phyloP scores from a whole-genome alignment of 2,329 filamentous ascomycete genomes.

The Trichoderma aggressivum region DNA sequence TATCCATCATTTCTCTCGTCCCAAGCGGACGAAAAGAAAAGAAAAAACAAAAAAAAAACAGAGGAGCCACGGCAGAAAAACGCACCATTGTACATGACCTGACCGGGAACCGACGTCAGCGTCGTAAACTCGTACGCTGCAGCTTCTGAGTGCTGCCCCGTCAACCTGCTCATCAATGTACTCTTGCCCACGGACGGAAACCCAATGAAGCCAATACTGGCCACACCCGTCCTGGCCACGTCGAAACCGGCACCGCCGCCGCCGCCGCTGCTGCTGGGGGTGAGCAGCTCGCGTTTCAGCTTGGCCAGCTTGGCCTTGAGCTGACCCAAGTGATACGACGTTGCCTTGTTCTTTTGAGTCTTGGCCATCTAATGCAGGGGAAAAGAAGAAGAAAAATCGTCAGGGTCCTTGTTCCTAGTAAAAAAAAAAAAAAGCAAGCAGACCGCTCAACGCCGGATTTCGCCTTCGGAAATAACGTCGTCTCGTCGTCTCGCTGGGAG shows the following conservation, averaged over 20 bases:
- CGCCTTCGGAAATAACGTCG: not conserved
- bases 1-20: not conserved
- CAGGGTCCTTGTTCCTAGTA: conserved; percentile 7
- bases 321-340: conserved; percentile 89
- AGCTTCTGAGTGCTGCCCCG: conserved; percentile 94
- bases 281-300: conserved; percentile 92
- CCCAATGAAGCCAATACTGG: conserved; percentile 94
- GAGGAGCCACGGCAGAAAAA: conserved; percentile 9
- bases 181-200: conserved; percentile 98
- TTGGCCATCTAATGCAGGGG: conserved; percentile 69
- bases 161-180: conserved; percentile 92
- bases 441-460: not conserved
- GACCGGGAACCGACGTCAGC: conserved; percentile 92
- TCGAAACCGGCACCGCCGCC: conserved; percentile 89
- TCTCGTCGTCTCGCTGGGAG: not conserved
- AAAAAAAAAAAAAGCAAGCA: not conserved
- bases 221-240: conserved; percentile 94
- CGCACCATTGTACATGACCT: conserved; percentile 85
- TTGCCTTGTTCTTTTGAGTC: conserved; percentile 97
- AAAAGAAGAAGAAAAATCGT: conserved; percentile 10
- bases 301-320: conserved; percentile 98
- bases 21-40: not conserved
- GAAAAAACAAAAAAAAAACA: not conserved
- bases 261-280: conserved; percentile 77
- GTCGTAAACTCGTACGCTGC: conserved; percentile 99